phyloP scores from a whole-genome alignment of 805 yeast genomes.

The Metschnikowia anglica region DNA sequence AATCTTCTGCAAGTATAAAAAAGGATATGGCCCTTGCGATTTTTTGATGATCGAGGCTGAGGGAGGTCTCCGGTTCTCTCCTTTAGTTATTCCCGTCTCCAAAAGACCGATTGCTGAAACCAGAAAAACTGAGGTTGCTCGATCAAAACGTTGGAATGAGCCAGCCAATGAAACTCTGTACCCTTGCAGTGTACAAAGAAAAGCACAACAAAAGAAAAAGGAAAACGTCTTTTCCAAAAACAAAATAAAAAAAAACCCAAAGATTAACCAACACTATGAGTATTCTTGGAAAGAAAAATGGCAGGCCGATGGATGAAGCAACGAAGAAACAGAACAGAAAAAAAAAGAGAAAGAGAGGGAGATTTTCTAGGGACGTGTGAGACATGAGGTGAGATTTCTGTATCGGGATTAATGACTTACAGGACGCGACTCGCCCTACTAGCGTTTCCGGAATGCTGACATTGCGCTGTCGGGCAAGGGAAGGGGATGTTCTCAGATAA shows the following conservation, averaged over 20 bases:
- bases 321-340: slow-evolving; percentile 12
- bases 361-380: slow-evolving; percentile 12
- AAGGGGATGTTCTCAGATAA: too few relatives aligned
- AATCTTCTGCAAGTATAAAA: not conserved
- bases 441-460: not conserved
- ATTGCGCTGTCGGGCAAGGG: not conserved
- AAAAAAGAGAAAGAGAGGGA: not conserved
- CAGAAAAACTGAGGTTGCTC: not conserved
- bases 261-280: not conserved
- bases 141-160: not conserved
- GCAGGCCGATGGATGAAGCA: not conserved
- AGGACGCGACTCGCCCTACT: slow-evolving; percentile 15
- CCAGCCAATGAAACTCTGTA: slow-evolving; percentile 1
- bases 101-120: not conserved
- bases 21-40: not conserved
- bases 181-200: not conserved
- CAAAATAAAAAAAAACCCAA: not conserved
- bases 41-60: too few relatives aligned
- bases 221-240: too few relatives aligned
- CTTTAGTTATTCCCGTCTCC: too few relatives aligned
- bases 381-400: slow-evolving; percentile 11
- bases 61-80: too few relatives aligned
- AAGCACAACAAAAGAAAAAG: not conserved
- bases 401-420: slow-evolving; percentile 17
- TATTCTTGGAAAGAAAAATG: not conserved